Percentiles rank a stretch among this genome's conserved stretches.
Evolutionary conservation across 2,329 filamentous ascomycete genomes (phyloP).

Genomic region (Aspergillus ibericus): DNA sequence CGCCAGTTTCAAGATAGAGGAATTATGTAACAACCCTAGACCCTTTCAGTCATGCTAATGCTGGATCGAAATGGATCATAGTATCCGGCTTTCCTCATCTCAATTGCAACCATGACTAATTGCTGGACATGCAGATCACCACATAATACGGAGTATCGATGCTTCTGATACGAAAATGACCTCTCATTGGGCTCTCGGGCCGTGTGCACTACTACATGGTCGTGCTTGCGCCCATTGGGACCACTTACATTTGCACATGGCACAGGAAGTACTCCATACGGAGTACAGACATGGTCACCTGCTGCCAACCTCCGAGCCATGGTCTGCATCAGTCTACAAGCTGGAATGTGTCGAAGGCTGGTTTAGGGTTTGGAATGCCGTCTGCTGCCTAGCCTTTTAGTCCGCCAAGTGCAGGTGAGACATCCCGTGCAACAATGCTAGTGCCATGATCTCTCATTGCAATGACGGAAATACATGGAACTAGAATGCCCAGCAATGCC

Average conservation of each 20-base stretch:
- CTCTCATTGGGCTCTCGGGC: slow-evolving; percentile 18
- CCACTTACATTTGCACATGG: not conserved
- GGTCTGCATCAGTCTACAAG: not conserved
- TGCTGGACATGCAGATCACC: slow-evolving; percentile 9
- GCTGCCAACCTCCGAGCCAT: not conserved
- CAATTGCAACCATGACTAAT: not conserved
- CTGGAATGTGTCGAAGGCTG: slow-evolving; percentile 27
- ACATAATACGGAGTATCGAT: slow-evolving; percentile 11
- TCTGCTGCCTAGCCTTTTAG: slow-evolving; percentile 24
- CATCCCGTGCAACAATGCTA: not conserved
- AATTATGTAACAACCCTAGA: not conserved
- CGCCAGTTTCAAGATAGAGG: not conserved
- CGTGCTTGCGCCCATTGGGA: not conserved
- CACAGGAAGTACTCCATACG: no score
- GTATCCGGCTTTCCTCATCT: not conserved
- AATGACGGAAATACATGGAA: not conserved
- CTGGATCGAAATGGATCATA: not conserved
- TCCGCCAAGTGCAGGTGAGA: not conserved
- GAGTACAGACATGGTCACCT: slow-evolving; percentile 8
- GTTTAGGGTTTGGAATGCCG: slow-evolving; percentile 26
- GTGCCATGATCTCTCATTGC: not conserved
- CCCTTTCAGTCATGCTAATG: not conserved
- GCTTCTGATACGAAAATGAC: slow-evolving; percentile 15
- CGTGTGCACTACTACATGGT: not conserved
- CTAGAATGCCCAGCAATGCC: not conserved